These are phyloP conservation scores for Podospora pseudocomata DNA, from an alignment of 495 filamentous ascomycete species.

Conservation along the genomic window DNA sequence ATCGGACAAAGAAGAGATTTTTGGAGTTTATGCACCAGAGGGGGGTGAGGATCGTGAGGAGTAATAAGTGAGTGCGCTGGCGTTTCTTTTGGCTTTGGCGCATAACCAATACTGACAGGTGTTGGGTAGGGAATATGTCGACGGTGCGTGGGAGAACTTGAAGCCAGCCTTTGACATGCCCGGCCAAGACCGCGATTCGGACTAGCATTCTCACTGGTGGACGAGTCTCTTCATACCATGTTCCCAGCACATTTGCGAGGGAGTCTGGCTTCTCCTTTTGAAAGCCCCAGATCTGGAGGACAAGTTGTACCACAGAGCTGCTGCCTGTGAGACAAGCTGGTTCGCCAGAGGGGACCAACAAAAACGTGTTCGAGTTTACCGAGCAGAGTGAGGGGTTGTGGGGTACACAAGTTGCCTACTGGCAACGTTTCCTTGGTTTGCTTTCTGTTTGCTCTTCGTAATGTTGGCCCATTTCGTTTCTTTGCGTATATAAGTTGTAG, in stretches of 20 bases:
- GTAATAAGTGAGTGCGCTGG: slow-evolving; percentile 28
- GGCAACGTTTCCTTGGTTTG: neutral
- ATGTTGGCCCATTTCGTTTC: neutral
- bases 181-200: neutral
- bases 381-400: neutral
- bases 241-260: too few relatives aligned
- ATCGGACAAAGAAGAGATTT: slow-evolving; percentile 46
- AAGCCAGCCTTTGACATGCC: neutral
- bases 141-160: slow-evolving; percentile 4
- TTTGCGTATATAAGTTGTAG: neutral
- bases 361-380: neutral
- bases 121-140: slow-evolving; percentile 12
- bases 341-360: neutral
- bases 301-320: too few relatives aligned
- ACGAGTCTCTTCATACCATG: too few relatives aligned
- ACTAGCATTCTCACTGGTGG: neutral
- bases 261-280: neutral
- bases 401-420: too few relatives aligned
- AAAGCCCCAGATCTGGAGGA: too few relatives aligned
- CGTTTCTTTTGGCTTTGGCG: neutral
- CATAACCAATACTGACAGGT: neutral
- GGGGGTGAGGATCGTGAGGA: slow-evolving; percentile 38
- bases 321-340: neutral
- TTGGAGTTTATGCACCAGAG: slow-evolving; percentile 38
- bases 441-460: neutral